Evolutionary conservation across 2,329 filamentous ascomycete species (phyloP), one percentile per base, ranked within the genome.

Genomic region (Exophiala calicioides): DNA sequence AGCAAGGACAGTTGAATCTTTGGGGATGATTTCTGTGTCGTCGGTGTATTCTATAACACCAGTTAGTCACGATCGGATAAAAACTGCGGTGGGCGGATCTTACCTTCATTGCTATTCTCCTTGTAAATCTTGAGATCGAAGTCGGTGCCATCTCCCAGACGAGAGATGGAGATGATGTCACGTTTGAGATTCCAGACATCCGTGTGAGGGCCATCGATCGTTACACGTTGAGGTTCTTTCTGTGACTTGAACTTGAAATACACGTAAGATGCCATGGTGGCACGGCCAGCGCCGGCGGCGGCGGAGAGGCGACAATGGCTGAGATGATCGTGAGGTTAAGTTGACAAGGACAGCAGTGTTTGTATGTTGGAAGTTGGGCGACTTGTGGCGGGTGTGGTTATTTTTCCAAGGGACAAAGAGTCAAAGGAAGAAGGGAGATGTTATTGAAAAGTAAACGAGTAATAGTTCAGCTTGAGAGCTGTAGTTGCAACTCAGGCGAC

Each of bases 231-330:
- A 51, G 90, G 88, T 66, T 97, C 93, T 75, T 90, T 96, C 67
- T 94, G 90, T 60, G 91, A 97, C 75, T 96, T 97, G 84, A 98
- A 98, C 75, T 95, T 95, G 87, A 96, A 98, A 74, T 96, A 97
- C 65, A 98, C 93, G 58, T 90, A 97, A 47, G 93, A 95, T 67
- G 89, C 82, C 90, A 96, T 96, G 64, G 64, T 82, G 48, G 44
- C 38, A 33, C 37, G 32, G 41, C 41, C 50, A 42, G 27, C 36
- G 24, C 24, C 18, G 27, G 33, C 31, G 12, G 16, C 18, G 20
- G 30, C 15, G 27, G 30, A 44, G 12, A 32, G 26, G 46, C 33
- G 41, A 41, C 15, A 39, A 21, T 24, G 39, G 50, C 32, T 19
- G 37, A 45, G 23, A 26, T 36, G 31, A 15, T 37, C 26, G 27